Base-by-base conservation (phyloP, 2,329 filamentous ascomycete species). In the Trichoderma atroviride region DNA sequence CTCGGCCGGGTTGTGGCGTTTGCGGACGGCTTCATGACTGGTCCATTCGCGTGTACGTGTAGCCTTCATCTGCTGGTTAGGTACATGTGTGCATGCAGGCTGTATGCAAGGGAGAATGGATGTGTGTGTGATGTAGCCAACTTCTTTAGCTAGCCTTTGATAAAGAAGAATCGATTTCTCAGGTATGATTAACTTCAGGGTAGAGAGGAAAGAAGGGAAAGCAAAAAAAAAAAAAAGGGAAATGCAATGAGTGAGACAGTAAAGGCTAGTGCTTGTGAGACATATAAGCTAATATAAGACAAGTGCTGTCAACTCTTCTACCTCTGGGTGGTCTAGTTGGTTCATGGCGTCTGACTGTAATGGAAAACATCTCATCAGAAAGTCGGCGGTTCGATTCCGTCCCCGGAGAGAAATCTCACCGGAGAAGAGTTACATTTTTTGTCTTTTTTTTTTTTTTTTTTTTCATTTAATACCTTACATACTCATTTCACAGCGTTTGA, bases 301-400 rank as follows among this genome's bases (percentile, higher is more conserved):
- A 7, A 5, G 3, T 9, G 0, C 7, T 50, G 11, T n/a, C 52
- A 69, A 66, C 66, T 69, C 66, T 69, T 66, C 68, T 56, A 37
- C 62, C 74, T 75, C 74, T 72, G 73, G 72, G 74, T 75, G 72
- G 74, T 75, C 74, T 75, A 75, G 74, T 74, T 75, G 74, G 74
- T 73, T 75, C 70, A 75, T 75, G 74, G 74, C 74, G 73, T 75
- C 70, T 69, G 74, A 70, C 74, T 75, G 74, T 75, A 75, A 75
- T 69, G 69, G 73, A 53, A 56, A 40, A 69, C 69, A 72, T 71
- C 68, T 72, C 69, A 75, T 70, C 74, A 69, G 70, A 75, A 75
- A 71, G 74, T 75, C 74, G 74, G 72, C 74, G 74, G 74, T 75
- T 75, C 74, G 74, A 75, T 69, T 75, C 74, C 74, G 72, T 74